Conservation (phyloP, 1,284 basidiomycete species). For the Sanghuangporus baumii region DNA sequence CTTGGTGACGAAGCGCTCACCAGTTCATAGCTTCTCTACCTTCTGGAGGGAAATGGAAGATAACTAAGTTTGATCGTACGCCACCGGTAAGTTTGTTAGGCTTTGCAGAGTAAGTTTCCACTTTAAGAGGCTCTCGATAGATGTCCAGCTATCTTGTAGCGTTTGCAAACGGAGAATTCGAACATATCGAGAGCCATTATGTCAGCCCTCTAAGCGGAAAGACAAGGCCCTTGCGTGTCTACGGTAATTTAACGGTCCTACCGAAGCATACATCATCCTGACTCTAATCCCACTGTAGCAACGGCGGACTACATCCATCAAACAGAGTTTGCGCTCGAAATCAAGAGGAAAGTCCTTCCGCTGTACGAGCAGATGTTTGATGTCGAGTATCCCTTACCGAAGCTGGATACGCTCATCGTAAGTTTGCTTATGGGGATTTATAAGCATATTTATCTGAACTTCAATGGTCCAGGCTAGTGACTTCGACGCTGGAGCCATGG, state of each 20-base stretch:
- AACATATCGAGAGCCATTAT: conserved; percentile 71
- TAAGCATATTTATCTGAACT: background rate
- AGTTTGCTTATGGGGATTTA: conserved; percentile 22
- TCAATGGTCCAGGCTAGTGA: conserved; percentile 54
- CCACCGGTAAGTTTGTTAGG: conserved; percentile 39
- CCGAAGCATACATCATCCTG: background rate
- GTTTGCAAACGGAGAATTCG: conserved; percentile 84
- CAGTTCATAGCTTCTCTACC: background rate
- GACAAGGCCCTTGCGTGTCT: conserved; percentile 80
- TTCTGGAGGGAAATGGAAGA: conserved; percentile 60
- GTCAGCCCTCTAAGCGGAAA: conserved; percentile 79
- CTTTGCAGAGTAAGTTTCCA: background rate
- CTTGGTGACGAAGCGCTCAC: background rate
- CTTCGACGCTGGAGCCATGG: conserved; percentile 93
- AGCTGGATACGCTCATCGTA: conserved; percentile 84
- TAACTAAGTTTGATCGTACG: conserved; percentile 73
- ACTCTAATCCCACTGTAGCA: conserved; percentile 35
- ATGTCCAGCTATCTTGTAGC: conserved; percentile 94
- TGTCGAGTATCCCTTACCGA: conserved; percentile 88
- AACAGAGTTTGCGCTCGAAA: conserved; percentile 81
- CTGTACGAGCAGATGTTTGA: conserved; percentile 93
- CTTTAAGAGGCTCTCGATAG: conserved; percentile 19
- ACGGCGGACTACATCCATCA: conserved; percentile 86
- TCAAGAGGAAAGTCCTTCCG: conserved; percentile 83
- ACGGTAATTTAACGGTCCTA: conserved; percentile 41